These are phyloP conservation scores for Vanrija pseudolonga DNA, from an alignment of 1,284 basidiomycete genomes.

Conservation along the genomic window DNA sequence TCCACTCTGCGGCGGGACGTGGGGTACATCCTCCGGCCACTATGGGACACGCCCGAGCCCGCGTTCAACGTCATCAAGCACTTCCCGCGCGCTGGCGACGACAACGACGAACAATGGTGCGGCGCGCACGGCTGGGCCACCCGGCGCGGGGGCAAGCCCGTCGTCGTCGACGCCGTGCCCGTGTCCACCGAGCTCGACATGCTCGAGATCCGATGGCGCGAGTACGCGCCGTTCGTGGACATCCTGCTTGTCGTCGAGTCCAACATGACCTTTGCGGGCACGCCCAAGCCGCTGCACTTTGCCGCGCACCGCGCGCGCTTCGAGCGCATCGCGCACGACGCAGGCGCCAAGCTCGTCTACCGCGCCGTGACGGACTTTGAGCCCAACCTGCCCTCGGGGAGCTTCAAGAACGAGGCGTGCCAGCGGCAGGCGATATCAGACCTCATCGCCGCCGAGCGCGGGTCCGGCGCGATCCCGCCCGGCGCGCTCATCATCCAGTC, in stretches of 20 bases:
- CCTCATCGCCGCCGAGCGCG: background rate
- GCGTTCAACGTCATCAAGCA: conserved; percentile 22
- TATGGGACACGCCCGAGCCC: conserved; percentile 26
- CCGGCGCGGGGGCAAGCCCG: background rate
- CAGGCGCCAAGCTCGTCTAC: conserved; percentile 10
- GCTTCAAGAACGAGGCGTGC: conserved; percentile 48
- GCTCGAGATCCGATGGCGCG: conserved; percentile 64
- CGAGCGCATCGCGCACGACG: conserved; percentile 13
- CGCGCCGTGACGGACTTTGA: conserved; percentile 24
- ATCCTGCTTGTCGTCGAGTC: conserved; percentile 65
- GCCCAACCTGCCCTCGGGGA: conserved; percentile 29
- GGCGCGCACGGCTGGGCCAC: conserved; percentile 19
- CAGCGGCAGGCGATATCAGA: background rate
- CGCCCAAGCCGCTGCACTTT: conserved; percentile 59
- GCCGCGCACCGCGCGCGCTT: conserved; percentile 21
- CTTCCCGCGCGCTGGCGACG: conserved; percentile 1
- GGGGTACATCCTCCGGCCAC: conserved; percentile 27
- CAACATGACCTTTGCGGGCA: conserved; percentile 61
- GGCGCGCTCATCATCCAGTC: conserved; percentile 58
- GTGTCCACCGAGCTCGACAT: conserved; percentile 66
- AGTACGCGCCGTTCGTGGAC: conserved; percentile 61
- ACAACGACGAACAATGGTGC: conserved; percentile 18
- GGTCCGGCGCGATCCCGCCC: background rate
- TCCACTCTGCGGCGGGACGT: conserved; percentile 16
- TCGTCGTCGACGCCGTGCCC: conserved; percentile 56